phyloP scores from a whole-genome alignment of 306 rosid species.

The Glycyrrhiza uralensis region DNA sequence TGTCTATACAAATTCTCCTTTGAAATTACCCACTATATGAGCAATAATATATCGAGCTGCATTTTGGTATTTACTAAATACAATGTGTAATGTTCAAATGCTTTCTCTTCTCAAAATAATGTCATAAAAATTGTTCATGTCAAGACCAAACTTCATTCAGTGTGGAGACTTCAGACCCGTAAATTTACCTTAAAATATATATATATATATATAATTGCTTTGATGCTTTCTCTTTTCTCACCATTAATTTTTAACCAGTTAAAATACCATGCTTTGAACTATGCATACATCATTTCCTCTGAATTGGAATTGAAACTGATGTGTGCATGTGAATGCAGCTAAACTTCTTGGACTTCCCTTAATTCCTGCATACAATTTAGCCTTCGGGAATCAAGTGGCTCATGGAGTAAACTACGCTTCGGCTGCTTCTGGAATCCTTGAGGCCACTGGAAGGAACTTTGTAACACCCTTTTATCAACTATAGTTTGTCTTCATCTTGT shows the following conservation, averaged over 20 bases:
- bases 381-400: conserved; percentile 54
- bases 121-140: too few relatives aligned
- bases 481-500: neutral
- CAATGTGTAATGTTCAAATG: neutral
- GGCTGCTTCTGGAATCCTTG: conserved; percentile 96
- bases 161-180: neutral
- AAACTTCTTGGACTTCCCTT: conserved; percentile 84
- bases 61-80: too few relatives aligned
- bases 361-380: conserved; percentile 65
- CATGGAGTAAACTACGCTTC: conserved; percentile 91
- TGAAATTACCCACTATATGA: too few relatives aligned
- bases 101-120: neutral
- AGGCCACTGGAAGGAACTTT: conserved; percentile 81
- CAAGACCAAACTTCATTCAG: neutral
- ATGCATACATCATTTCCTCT: neutral
- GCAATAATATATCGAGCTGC: too few relatives aligned
- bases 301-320: neutral
- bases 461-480: conserved; percentile 28
- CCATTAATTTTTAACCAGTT: neutral
- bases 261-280: neutral
- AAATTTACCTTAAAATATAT: conserved; percentile 6
- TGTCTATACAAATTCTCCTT: too few relatives aligned
- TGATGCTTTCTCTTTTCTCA: neutral
- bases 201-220: too few relatives aligned
- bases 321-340: conserved; percentile 46